A percentile compares a stretch with the other conserved stretches of the same genome.
Conservation (phyloP, 2,329 filamentous ascomycete species). For the Colletotrichum kahawae region DNA sequence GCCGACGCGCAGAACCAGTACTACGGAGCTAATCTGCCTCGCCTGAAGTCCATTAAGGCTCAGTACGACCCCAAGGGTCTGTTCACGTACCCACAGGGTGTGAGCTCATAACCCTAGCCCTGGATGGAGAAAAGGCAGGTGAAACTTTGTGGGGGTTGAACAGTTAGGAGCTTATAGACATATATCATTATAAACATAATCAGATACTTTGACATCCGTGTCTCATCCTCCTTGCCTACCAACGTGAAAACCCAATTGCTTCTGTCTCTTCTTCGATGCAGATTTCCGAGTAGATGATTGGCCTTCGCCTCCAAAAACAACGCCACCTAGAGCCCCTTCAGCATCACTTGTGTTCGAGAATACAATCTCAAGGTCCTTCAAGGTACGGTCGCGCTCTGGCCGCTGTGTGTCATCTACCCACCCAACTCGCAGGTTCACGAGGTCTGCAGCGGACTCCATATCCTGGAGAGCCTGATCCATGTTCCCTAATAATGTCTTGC, state of each 20-base stretch:
- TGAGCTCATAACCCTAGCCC: not conserved
- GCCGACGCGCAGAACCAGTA: conserved; percentile 54
- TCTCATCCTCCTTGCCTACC: not conserved
- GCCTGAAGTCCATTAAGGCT: conserved; percentile 42
- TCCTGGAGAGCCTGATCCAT: not conserved
- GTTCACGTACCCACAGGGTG: conserved; percentile 44
- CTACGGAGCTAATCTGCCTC: conserved; percentile 45
- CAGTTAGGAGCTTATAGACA: not conserved
- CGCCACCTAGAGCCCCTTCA: not conserved
- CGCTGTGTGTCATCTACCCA: not conserved
- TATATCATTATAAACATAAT: not conserved
- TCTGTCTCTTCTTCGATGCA: not conserved
- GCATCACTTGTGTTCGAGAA: not conserved
- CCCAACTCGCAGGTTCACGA: not conserved
- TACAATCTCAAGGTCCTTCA: not conserved
- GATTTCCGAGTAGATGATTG: not conserved
- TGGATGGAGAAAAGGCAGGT: not conserved
- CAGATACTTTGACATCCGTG: not conserved
- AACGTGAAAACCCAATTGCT: not conserved
- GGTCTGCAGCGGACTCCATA: not conserved
- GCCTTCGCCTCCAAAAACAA: not conserved
- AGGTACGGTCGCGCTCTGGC: not conserved
- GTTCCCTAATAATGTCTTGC: not conserved
- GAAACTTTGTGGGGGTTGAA: too few species aligned
- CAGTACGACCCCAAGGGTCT: conserved; percentile 43